Evolutionary conservation across 306 rosid species (phyloP).

Genomic region (Argentina anserina): DNA sequence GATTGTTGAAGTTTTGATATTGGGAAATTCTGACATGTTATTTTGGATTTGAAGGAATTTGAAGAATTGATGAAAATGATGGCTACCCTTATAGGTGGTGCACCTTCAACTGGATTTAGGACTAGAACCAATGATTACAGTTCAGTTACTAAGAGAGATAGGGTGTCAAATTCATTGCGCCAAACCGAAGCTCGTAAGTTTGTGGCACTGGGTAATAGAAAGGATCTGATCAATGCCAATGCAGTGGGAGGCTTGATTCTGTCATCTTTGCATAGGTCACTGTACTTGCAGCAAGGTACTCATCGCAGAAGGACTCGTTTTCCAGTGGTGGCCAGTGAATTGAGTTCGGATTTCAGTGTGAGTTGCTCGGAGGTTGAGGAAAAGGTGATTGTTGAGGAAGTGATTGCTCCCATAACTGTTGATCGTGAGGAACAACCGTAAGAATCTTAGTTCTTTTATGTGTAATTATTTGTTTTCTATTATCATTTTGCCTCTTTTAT

Average conservation of each 20-base stretch:
- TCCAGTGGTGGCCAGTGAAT: conserved; percentile 26
- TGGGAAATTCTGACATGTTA: neutral
- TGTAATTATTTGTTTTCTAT: neutral
- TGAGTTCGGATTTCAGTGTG: conserved; percentile 32
- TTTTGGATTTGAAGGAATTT: conserved; percentile 2
- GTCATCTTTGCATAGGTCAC: neutral
- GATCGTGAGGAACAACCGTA: conserved; percentile 40
- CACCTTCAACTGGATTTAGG: conserved; percentile 23
- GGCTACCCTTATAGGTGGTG: conserved; percentile 34
- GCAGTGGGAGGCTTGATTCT: conserved; percentile 21
- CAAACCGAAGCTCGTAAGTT: conserved; percentile 11
- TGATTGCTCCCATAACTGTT: conserved; percentile 13
- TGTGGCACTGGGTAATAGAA: conserved; percentile 17
- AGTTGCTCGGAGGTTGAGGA: conserved; percentile 40
- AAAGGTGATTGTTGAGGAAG: conserved; percentile 30
- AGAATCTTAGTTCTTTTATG: conserved; percentile 25
- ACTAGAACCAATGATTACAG: conserved; percentile 11
- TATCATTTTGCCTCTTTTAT: neutral
- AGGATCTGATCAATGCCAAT: conserved; percentile 25
- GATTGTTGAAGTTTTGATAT: neutral
- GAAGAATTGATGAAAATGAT: conserved; percentile 15
- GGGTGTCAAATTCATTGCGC: conserved; percentile 11
- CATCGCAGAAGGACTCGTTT: conserved; percentile 31
- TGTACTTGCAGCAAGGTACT: conserved; percentile 20
- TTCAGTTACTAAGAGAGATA: conserved; percentile 6